These are phyloP conservation scores for Begonia fuchsioides DNA, from an alignment of 306 rosid species.

Conservation along the genomic window DNA sequence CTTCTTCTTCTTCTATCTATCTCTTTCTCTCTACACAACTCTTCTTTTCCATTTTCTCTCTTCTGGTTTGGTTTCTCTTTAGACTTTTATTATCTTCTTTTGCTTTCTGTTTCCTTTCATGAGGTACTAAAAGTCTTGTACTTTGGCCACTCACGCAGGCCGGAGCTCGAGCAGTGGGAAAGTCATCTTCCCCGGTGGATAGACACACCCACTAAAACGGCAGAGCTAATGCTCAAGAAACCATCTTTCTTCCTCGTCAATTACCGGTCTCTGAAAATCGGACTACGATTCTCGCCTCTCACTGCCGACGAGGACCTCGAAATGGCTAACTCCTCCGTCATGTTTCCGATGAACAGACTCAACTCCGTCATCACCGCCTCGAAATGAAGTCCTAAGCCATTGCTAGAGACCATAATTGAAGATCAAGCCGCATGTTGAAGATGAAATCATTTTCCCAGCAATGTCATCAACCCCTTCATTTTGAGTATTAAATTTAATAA, in stretches of 20 bases:
- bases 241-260: slow-evolving; percentile 63
- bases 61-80: too few species aligned
- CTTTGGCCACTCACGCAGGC: slow-evolving; percentile 24
- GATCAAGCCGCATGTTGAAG: slow-evolving; percentile 23
- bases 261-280: slow-evolving; percentile 26
- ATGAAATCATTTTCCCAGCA: slow-evolving; percentile 20
- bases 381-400: slow-evolving; percentile 65
- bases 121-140: slow-evolving; percentile 74
- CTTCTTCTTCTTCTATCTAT: neutral
- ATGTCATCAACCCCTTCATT: slow-evolving; percentile 12
- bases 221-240: slow-evolving; percentile 72
- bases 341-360: slow-evolving; percentile 70
- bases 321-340: slow-evolving; percentile 29
- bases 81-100: neutral
- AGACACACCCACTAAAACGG: slow-evolving; percentile 31
- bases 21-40: too few species aligned
- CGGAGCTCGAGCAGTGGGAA: slow-evolving; percentile 18
- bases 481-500: too few species aligned
- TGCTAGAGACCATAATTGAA: slow-evolving; percentile 70
- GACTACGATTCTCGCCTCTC: slow-evolving; percentile 46
- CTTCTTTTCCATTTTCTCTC: too few species aligned
- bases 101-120: slow-evolving; percentile 8
- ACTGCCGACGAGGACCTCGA: slow-evolving; percentile 71
- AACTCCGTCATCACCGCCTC: slow-evolving; percentile 34
- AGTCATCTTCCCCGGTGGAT: slow-evolving; percentile 63